Evolutionary conservation across 495 filamentous ascomycete genomes (phyloP), one percentile per base, ranked within the genome.

Genomic region (Aspergillus mulundensis): DNA sequence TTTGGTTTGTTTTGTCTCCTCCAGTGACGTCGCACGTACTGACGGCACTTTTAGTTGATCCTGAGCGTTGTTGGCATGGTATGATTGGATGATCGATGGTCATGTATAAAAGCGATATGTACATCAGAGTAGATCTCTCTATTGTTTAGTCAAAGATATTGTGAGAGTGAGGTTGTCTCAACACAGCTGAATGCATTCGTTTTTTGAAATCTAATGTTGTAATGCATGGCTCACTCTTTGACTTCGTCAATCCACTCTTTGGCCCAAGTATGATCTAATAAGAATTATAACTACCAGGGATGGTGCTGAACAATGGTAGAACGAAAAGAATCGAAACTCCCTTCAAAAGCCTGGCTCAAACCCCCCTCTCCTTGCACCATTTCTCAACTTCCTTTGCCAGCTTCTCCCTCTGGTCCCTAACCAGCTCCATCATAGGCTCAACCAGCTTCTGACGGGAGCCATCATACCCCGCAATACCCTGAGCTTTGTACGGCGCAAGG

Each of bases 301-400:
- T 28, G 25, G 25, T 28, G 25, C 25, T 36, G 3, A 36, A 10
- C 8, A 36, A 36, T 36, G 32, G 2, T 36, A 7, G 38, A 40
- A 16, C 4, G 4, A 3, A 40, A 40, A 40, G 38, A 16, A 40
- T 16, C n/a, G 38, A 40, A 40, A 40, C 3, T 2, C 5, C 15
- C n/a, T 10, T 40, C 3, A 36, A 12, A 15, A 10, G 5, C n/a
- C 18, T 16, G 15, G 18, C 41, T 64, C 54, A 70, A 57, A 84
- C 83, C 5, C 81, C 81, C 32, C 89, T 76, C 68, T 92, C 88
- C 64, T 81, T 72, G 59, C 90, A 92, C 68, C 88, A 96, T 70
- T 82, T 86, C 60, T 80, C 81, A 20, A 95, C 91, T 76, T 96
- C 91, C 71, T 83, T 87, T 20, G 73, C 73, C 66, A 96, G 69